Evolutionary conservation across 805 yeast genomes (phyloP), one percentile per base, ranked within the genome.

Genomic region (Saccharomycopsis sp.): DNA sequence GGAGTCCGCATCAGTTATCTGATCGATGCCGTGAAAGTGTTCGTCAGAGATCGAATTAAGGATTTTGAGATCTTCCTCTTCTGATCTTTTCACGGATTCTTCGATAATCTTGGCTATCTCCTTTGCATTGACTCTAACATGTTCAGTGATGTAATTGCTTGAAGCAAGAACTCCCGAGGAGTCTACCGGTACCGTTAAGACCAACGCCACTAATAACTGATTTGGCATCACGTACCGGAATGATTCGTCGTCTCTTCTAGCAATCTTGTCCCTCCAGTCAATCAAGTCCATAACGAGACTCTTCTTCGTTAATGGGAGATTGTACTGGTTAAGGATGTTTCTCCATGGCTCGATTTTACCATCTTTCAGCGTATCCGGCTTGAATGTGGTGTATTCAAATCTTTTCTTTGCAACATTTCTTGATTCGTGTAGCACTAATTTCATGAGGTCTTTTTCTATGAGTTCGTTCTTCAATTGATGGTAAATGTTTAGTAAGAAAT

Each of bases 191-290:
- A 76, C 71, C 41, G 78, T 64, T 2, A 78, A 72, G 3, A 83
- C 83, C 50, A 94, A 69, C 0, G 85, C 77, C 0, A 85, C 83
- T 44, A 94, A 67, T 14, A 85, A 69, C 64, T 86, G 94, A 66
- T 89, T 91, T 3, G 96, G 82, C 92, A 91, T 85, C 15, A 94
- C 76, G 65, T 75, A 92, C 60, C 95, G 75, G 1, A 86, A 82
- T 1, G 96, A 87, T 71, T 94, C 99, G 69, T 94, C 99, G 52
- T 80, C 78, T 44, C 73, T 64, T 62, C 95, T 78, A 1, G 97
- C 98, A 40, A 79, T 66, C 1, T 60, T 54, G 68, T 94, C 98
- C 69, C 99, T 80, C 97, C 97, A 94, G 50, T 80, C 75, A 64
- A 80, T 89, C 18, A 94, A 73, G 0, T 73, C 81, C 61, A 77